Evolutionary conservation across 2,329 filamentous ascomycete species (phyloP).

Genomic region (Trichophyton rubrum): DNA sequence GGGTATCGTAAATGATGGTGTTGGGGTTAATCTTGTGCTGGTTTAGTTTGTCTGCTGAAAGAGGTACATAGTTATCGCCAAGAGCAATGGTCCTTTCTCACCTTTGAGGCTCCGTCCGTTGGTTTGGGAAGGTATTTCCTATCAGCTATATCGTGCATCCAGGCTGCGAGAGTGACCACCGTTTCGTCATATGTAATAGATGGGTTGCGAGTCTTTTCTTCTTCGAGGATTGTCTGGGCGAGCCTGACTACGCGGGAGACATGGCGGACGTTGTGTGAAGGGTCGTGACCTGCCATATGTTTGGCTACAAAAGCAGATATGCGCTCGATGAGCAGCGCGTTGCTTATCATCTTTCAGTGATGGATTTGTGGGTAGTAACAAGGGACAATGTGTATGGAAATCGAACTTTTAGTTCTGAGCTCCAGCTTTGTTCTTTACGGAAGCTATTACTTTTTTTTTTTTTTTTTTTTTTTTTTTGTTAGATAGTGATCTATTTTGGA

Average conservation of each 20-base stretch:
- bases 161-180: constrained; percentile 54
- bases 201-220: constrained; percentile 27
- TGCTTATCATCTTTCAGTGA: constrained; percentile 7
- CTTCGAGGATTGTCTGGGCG: constrained; percentile 50
- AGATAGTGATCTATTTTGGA: too few species aligned
- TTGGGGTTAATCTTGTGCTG: constrained; percentile 14
- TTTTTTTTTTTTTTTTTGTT: too few species aligned
- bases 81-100: not conserved
- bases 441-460: too few species aligned
- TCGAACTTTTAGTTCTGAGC: not conserved
- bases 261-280: constrained; percentile 53
- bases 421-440: too few species aligned
- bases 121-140: constrained; percentile 53
- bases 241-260: constrained; percentile 68
- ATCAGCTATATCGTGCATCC: constrained; percentile 83
- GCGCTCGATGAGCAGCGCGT: constrained; percentile 40
- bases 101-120: not conserved
- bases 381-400: not conserved
- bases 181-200: constrained; percentile 37
- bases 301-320: constrained; percentile 52
- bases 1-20: constrained; percentile 21
- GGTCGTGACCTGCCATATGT: constrained; percentile 52
- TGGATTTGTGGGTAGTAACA: not conserved
- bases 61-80: constrained; percentile 8
- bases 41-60: constrained; percentile 6